phyloP scores from a whole-genome alignment of 805 yeast genomes.

The Metschnikowia noctiluminum region DNA sequence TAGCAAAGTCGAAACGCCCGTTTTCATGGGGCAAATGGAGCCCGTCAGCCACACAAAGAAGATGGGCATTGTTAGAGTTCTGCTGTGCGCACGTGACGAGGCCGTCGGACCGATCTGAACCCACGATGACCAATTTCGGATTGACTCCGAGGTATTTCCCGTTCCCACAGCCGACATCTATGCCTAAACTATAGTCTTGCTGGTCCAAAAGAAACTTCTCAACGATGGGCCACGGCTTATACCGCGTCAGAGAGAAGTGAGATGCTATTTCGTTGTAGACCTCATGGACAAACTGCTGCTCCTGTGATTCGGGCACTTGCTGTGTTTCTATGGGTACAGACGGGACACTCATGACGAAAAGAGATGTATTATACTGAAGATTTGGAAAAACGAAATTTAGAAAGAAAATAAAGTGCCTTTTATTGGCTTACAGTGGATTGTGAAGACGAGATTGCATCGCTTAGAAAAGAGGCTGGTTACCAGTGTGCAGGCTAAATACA shows the following conservation, averaged over 20 bases:
- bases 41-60: slow-evolving; percentile 80
- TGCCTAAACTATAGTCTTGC: slow-evolving; percentile 61
- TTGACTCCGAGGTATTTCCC: slow-evolving; percentile 86
- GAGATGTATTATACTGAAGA: background rate
- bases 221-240: slow-evolving; percentile 98
- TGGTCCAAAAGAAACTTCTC: slow-evolving; percentile 57
- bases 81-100: slow-evolving; percentile 60
- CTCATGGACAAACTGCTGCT: slow-evolving; percentile 78
- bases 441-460: too few species aligned
- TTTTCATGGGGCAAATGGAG: slow-evolving; percentile 44
- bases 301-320: slow-evolving; percentile 53
- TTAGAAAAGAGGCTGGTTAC: too few species aligned
- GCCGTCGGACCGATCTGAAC: slow-evolving; percentile 72
- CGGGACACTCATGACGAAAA: slow-evolving; percentile 35
- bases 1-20: slow-evolving; percentile 70
- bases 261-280: slow-evolving; percentile 90
- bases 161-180: slow-evolving; percentile 96
- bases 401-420: too few species aligned
- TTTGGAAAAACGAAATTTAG: background rate
- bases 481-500: too few species aligned
- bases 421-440: too few species aligned
- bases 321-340: slow-evolving; percentile 26
- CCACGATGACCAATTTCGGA: slow-evolving; percentile 63
- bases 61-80: slow-evolving; percentile 35
- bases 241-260: slow-evolving; percentile 91